These are phyloP conservation scores for Cordia subcordata DNA, from an alignment of 257 asterid species.

Conservation along the genomic window DNA sequence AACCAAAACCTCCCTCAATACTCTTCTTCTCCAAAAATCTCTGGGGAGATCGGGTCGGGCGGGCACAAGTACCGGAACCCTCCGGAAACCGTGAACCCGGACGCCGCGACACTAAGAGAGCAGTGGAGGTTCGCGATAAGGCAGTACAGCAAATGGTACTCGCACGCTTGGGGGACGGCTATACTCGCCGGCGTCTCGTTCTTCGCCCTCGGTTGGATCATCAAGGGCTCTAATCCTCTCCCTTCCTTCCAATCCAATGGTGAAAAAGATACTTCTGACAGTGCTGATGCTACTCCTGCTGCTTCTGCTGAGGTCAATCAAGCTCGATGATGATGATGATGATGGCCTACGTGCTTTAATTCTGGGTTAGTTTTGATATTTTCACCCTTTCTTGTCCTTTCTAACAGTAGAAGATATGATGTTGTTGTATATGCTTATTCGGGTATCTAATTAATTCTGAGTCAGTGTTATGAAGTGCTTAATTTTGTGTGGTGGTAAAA, in stretches of 20 bases:
- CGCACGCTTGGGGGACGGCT: slow-evolving; percentile 97
- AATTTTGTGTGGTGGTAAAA: too few species aligned
- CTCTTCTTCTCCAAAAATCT: slow-evolving; percentile 29
- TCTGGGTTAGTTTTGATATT: not conserved
- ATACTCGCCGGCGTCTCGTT: slow-evolving; percentile 82
- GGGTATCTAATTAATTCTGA: not conserved
- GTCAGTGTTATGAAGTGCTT: too few species aligned
- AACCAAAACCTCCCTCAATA: slow-evolving; percentile 21
- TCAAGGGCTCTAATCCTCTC: slow-evolving; percentile 82
- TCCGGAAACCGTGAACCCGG: slow-evolving; percentile 66
- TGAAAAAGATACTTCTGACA: not conserved
- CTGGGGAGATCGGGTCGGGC: slow-evolving; percentile 25
- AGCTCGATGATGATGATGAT: slow-evolving; percentile 11
- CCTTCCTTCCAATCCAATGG: slow-evolving; percentile 43
- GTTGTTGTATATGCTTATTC: not conserved
- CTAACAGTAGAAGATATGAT: too few species aligned
- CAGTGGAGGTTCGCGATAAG: slow-evolving; percentile 76
- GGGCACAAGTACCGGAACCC: slow-evolving; percentile 46
- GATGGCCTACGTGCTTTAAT: not conserved
- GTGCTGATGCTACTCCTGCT: slow-evolving; percentile 12
- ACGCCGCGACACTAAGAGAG: slow-evolving; percentile 74
- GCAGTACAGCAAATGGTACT: slow-evolving; percentile 89
- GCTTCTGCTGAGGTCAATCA: slow-evolving; percentile 2
- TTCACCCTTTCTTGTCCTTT: not conserved
- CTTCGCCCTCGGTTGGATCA: slow-evolving; percentile 88